Percentiles rank a stretch among this genome's conserved stretches.
phyloP scores from a whole-genome alignment of 2,329 filamentous ascomycete genomes.

The Reticulascus tulasneorum region DNA sequence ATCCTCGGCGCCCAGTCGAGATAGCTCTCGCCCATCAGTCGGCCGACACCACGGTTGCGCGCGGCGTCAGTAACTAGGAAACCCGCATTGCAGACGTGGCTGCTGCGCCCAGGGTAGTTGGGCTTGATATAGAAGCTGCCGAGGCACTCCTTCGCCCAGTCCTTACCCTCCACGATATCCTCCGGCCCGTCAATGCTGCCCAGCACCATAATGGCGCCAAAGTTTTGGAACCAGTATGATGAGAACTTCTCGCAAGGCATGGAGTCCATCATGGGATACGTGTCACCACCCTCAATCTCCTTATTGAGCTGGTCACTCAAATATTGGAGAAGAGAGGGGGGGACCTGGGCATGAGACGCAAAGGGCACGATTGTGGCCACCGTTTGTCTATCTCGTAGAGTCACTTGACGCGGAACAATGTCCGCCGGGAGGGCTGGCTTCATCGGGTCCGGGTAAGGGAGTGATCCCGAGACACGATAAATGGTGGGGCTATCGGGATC shows the following conservation, averaged over 20 bases:
- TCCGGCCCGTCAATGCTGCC: constrained; percentile 65
- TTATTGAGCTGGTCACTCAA: constrained; percentile 81
- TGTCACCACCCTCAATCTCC: constrained; percentile 89
- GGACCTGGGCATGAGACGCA: constrained; percentile 72
- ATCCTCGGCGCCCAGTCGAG: constrained; percentile 74
- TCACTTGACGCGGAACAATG: constrained; percentile 73
- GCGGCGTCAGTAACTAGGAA: constrained; percentile 72
- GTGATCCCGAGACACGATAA: constrained; percentile 62
- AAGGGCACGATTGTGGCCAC: constrained; percentile 82
- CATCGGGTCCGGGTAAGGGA: constrained; percentile 60
- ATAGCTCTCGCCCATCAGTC: constrained; percentile 72
- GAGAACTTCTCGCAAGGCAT: constrained; percentile 73
- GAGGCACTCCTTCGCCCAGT: constrained; percentile 78
- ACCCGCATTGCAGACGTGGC: constrained; percentile 84
- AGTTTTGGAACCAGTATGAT: constrained; percentile 87
- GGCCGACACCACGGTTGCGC: constrained; percentile 69
- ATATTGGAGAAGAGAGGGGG: constrained; percentile 68
- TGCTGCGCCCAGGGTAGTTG: constrained; percentile 87
- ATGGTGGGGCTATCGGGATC: constrained; percentile 69
- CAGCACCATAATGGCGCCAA: constrained; percentile 81
- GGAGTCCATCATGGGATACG: constrained; percentile 80
- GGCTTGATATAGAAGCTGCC: constrained; percentile 94
- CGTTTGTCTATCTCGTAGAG: constrained; percentile 77
- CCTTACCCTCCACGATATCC: constrained; percentile 54
- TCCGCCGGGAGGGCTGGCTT: constrained; percentile 62